A percentile compares a stretch with the other conserved stretches of the same genome.
Evolutionary conservation across 164 flowering plant species (phyloP).

Genomic region (Chloranthus sessilifolius): DNA sequence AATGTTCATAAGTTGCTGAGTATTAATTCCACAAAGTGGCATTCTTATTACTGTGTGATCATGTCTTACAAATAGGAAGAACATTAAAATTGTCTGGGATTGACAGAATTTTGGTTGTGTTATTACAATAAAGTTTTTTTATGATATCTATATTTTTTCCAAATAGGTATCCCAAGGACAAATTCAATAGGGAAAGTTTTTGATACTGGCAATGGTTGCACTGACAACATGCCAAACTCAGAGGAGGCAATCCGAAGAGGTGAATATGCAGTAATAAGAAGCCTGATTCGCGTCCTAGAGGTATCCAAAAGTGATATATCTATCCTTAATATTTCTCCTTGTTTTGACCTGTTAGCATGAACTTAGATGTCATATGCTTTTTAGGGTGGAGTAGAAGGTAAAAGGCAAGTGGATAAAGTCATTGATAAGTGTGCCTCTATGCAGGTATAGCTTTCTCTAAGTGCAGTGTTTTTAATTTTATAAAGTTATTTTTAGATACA

Average conservation of each 20-base stretch:
- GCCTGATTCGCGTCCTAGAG: slow-evolving; percentile 73
- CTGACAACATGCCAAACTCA: slow-evolving; percentile 63
- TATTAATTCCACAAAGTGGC: no score
- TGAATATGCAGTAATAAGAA: slow-evolving; percentile 91
- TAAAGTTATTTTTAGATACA: no score
- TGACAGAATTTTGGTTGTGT: no score
- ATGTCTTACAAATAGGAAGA: no score
- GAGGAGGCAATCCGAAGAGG: slow-evolving; percentile 94
- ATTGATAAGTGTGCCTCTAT: slow-evolving; percentile 94
- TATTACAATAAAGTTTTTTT: no score
- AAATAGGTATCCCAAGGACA: slow-evolving; percentile 71
- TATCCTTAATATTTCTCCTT: background rate
- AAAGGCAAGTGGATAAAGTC: slow-evolving; percentile 93
- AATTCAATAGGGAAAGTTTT: slow-evolving; percentile 73
- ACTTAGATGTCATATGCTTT: slow-evolving; percentile 15
- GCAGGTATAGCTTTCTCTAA: slow-evolving; percentile 55
- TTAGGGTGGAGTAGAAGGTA: slow-evolving; percentile 97
- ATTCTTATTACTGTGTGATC: no score
- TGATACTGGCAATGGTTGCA: slow-evolving; percentile 40
- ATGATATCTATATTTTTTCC: background rate
- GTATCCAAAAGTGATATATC: slow-evolving; percentile 11
- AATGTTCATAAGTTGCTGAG: no score
- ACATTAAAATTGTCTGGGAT: no score
- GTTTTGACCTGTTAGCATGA: background rate
- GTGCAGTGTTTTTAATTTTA: background rate